phyloP scores from a whole-genome alignment of 1,284 basidiomycete species.

The Pascua guehoae region DNA sequence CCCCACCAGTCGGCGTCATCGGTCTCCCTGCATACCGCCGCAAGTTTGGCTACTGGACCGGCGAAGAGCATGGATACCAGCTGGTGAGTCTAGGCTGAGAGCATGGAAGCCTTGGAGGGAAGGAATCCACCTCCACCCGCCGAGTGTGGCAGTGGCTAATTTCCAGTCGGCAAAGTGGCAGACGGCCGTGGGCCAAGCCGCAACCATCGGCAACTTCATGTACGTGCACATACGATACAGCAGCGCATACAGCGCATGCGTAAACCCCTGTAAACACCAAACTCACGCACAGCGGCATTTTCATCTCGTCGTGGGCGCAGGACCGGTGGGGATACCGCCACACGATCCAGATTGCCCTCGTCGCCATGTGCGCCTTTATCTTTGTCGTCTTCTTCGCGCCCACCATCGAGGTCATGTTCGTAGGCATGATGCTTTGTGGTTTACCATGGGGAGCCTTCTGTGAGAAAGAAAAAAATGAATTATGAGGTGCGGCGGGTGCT shows the following conservation, averaged over 20 bases:
- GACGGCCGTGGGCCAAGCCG: conserved; percentile 20
- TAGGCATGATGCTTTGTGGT: conserved; percentile 28
- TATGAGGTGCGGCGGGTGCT: no score
- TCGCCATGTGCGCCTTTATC: conserved; percentile 33
- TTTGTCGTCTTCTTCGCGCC: conserved; percentile 47
- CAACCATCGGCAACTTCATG: conserved; percentile 22
- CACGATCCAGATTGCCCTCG: conserved; percentile 25
- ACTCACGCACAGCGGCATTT: conserved; percentile 18
- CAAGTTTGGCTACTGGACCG: conserved; percentile 5
- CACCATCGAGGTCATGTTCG: conserved; percentile 16
- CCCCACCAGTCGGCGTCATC: conserved; percentile 13
- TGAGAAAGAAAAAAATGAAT: no score
- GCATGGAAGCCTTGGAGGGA: no score
- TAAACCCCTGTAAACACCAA: no score
- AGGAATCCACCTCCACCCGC: conserved; percentile 16
- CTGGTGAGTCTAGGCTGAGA: neutral
- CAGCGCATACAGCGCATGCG: neutral
- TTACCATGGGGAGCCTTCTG: conserved; percentile 51
- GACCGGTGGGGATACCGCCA: conserved; percentile 26
- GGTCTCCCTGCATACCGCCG: conserved; percentile 13
- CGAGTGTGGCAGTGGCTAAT: neutral
- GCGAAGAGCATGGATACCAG: conserved; percentile 1
- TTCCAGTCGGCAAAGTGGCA: conserved; percentile 22
- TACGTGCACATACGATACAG: conserved; percentile 5
- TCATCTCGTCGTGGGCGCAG: conserved; percentile 20